Evolutionary conservation across 2,329 filamentous ascomycete species (phyloP), one percentile per base, ranked within the genome.

Genomic region (Exophiala aquamarina): DNA sequence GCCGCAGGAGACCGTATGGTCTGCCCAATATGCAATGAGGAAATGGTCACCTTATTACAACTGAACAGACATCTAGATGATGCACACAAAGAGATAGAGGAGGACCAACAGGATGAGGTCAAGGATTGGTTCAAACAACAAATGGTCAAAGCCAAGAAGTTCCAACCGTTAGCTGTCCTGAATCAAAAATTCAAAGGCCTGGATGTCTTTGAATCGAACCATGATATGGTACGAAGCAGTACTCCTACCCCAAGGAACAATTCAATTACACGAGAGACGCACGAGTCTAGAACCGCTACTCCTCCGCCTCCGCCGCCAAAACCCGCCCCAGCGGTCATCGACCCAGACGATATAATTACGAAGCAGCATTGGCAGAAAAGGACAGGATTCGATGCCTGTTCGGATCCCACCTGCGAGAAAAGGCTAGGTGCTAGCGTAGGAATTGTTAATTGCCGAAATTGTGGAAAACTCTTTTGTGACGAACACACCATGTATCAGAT

Each of bases 401-500:
- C 91, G 7, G 93, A 98, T 59, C 92, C 91, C 1, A 76, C 84
- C 15, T 98, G 93, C 60, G 88, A 83, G 21, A 88, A 87, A 66
- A 79, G 83, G 19, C 72, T 98, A 4, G 90, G 89, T 1, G 17
- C 47, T 4, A 78, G 87, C 5, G 91, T 87, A 60, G 89, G 90
- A 14, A 90, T 79, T 61, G 84, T 98, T 60, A 96, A 98, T 66
- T 98, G 93, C 68, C 80, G 93, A 54, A 89, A 91, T 54, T 98
- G 93, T 62, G 93, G 93, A 5, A 85, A 86, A 59, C 72, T 98
- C 32, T 98, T 97, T 65, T 98, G 93, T 68, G 93, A 97, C 63
- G 88, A 92, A 59, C 93, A 98, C 66, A 97, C 93, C 42, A 95
- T 98, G 91, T 98, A 97, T 64, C 92, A 98, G 72, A 97, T 97